phyloP scores from a whole-genome alignment of 164 flowering plant genomes.

The Macadamia integrifolia region DNA sequence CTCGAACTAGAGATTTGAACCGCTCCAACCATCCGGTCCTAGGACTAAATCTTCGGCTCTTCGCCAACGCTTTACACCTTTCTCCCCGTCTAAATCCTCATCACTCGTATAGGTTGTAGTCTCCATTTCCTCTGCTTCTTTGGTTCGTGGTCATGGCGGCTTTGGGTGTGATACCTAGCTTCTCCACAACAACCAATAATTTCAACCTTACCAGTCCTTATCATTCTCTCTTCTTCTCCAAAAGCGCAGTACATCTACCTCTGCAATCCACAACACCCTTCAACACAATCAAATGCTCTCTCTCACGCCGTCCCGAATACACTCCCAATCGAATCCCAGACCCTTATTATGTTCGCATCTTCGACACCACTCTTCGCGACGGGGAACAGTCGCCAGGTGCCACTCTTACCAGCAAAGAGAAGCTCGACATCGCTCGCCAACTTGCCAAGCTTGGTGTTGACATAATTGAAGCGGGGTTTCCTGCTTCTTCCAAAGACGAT shows the following conservation, averaged over 20 bases:
- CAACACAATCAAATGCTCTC: background rate
- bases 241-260: background rate
- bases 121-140: too few species aligned
- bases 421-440: slow-evolving; percentile 88
- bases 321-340: slow-evolving; percentile 72
- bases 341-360: slow-evolving; percentile 78
- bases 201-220: background rate
- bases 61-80: too few species aligned
- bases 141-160: too few species aligned
- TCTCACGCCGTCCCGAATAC: slow-evolving; percentile 49
- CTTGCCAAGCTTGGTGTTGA: slow-evolving; percentile 88
- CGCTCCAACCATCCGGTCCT: too few species aligned
- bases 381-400: slow-evolving; percentile 99
- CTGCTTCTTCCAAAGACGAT: slow-evolving; percentile 81
- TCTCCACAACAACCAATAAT: too few species aligned
- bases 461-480: slow-evolving; percentile 95
- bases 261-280: background rate
- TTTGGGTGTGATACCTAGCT: too few species aligned
- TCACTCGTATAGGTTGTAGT: too few species aligned
- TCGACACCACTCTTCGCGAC: slow-evolving; percentile 97
- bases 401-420: slow-evolving; percentile 79
- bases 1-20: too few species aligned
- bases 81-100: too few species aligned
- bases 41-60: too few species aligned
- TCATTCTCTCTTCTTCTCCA: background rate